Conservation (phyloP, 1,139 yeast species). For the Hyphopichia wangnamkhiaoensis region DNA sequence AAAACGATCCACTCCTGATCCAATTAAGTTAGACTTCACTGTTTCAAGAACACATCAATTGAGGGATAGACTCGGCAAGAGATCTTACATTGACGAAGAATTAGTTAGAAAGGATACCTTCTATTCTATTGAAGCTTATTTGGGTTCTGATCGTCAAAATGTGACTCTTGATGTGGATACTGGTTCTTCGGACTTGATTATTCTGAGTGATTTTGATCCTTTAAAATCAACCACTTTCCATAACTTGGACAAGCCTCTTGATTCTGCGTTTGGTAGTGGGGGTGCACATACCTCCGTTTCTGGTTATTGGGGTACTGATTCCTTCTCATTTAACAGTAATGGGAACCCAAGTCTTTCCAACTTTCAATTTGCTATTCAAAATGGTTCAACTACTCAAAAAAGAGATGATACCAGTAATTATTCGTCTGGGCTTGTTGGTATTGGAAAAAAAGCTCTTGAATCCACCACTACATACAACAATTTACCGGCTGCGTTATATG, state of each 20-base stretch:
- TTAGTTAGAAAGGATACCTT: too few species aligned
- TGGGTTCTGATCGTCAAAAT: slow-evolving; percentile 21
- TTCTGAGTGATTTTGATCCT: slow-evolving; percentile 4
- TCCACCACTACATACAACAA: slow-evolving; percentile 13
- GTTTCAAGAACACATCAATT: too few species aligned
- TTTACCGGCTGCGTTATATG: slow-evolving; percentile 20
- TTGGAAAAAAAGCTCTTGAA: slow-evolving; percentile 11
- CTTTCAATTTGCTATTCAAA: slow-evolving; percentile 6
- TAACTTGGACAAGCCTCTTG: background rate
- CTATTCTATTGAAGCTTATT: background rate
- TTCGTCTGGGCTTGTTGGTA: slow-evolving; percentile 14
- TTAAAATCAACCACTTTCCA: background rate
- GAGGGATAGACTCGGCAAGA: too few species aligned
- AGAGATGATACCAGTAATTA: background rate
- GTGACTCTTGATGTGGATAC: slow-evolving; percentile 26
- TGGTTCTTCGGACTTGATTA: slow-evolving; percentile 32
- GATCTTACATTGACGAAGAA: too few species aligned
- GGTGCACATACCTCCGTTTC: slow-evolving; percentile 4
- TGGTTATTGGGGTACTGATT: slow-evolving; percentile 2
- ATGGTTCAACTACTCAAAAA: background rate
- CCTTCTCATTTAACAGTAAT: background rate
- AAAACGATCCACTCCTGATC: too few species aligned
- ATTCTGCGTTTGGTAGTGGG: slow-evolving; percentile 1
- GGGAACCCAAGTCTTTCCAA: background rate
- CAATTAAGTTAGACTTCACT: too few species aligned